Base-by-base conservation (phyloP, 768 basidiomycete genomes). In the Trametes villosa region DNA sequence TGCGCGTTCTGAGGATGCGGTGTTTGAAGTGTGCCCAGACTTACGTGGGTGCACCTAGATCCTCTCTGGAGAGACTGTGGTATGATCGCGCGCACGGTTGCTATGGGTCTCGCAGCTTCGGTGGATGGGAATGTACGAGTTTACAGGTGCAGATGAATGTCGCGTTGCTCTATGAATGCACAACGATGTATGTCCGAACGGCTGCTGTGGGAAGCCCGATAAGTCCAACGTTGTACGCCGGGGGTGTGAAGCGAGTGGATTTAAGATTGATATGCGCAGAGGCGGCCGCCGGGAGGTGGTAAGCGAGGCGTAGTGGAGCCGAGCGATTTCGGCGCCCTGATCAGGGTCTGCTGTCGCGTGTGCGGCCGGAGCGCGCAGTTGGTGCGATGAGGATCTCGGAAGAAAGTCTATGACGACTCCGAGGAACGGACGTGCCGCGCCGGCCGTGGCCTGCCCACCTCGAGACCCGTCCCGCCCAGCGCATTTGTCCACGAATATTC, bases 31-130 rank as follows among this genome's bases (percentile, higher is more conserved):
- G 22, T 12, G 50, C 13, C 54, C 40, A 49, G 30, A 40, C 34
- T 24, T 18, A 51, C 15, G 42, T 17, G 40, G 46, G 47, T 26
- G 40, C 20, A 22, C 15, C 22, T 63, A 81, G 79, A 78, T 81
- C 31, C 33, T 70, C 60, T 87, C 86, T 54, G 81, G 87, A 30
- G 68, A 71, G 56, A 79, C 76, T 20, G 64, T 86, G 13, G 74
- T 67, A 44, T 81, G 64, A 77, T 47, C 44, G 26, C 45, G 24
- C 42, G 27, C 24, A 9, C n/a, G n/a, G 9, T 4, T 33, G 29
- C n/a, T n/a, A n/a, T n/a, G n/a, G n/a, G n/a, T n/a, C n/a, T n/a
- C n/a, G n/a, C n/a, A n/a, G n/a, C n/a, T n/a, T n/a, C n/a, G n/a
- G n/a, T n/a, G n/a, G n/a, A n/a, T n/a, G n/a, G n/a, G n/a, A n/a